These are phyloP conservation scores for Jaltomata sinuosa DNA, from an alignment of 257 asterid species.

Conservation along the genomic window DNA sequence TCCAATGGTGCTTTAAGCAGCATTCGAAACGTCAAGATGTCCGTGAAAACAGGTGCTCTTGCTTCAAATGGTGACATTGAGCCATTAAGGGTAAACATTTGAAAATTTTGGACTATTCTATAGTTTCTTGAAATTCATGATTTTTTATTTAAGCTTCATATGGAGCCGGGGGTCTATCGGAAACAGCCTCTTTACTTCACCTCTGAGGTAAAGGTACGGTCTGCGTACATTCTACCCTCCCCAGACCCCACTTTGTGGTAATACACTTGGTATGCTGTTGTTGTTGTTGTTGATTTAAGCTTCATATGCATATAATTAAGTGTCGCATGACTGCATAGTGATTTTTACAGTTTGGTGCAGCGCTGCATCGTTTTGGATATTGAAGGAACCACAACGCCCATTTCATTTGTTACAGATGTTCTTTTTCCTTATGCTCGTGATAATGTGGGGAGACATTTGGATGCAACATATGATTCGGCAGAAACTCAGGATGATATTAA, in stretches of 20 bases:
- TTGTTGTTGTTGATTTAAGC: background rate
- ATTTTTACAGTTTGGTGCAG: slow-evolving; percentile 31
- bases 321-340: background rate
- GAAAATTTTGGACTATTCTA: background rate
- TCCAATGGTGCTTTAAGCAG: slow-evolving; percentile 19
- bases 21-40: slow-evolving; percentile 12
- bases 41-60: slow-evolving; percentile 15
- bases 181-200: no score
- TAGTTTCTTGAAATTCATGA: background rate
- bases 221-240: no score
- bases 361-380: slow-evolving; percentile 86
- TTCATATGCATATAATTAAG: background rate
- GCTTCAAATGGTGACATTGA: slow-evolving; percentile 25
- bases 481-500: slow-evolving; percentile 88
- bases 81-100: slow-evolving; percentile 44
- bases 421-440: slow-evolving; percentile 95
- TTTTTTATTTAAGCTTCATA: background rate
- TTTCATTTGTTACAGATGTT: slow-evolving; percentile 78
- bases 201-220: no score
- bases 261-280: no score
- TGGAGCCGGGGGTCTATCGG: no score
- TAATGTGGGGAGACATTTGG: slow-evolving; percentile 84
- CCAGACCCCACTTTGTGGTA: no score
- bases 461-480: slow-evolving; percentile 51
- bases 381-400: slow-evolving; percentile 97